Evolutionary conservation across 2,329 filamentous ascomycete species (phyloP), one percentile per base, ranked within the genome.

Genomic region (Claviceps humidiphila): DNA sequence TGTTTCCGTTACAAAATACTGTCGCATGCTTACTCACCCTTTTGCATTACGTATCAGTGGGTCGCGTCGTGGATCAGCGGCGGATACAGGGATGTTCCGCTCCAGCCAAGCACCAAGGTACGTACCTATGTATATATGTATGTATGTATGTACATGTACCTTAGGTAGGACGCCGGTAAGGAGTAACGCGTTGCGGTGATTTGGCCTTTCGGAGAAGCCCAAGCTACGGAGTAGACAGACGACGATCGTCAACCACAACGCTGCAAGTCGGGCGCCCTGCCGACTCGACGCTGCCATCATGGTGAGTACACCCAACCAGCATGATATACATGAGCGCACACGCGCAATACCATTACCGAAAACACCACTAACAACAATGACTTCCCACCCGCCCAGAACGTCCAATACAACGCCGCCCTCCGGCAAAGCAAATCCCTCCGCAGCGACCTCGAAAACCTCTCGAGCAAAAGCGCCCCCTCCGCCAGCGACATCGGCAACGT

Each of bases 341-440:
- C 8, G 26, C 26, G 26, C 26, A 30, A 9, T 7, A 30, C 40
- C n/a, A 20, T 42, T 4, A 13, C 9, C 8, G 17, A 42, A 42
- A 30, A 45, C 16, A 34, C 11, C 20, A 8, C 30, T 30, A 0
- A 44, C 22, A 26, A 37, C 17, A 37, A 34, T 17, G 17, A 34
- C 40, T 42, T 9, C 34, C 6, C n/a, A 46, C 20, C 11, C 38
- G 11, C 14, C 5, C 56, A 89, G 87, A 91, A 90, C 63, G 84
- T 86, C 45, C 76, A 89, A 49, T 94, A 91, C 74, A 94, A 94
- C 66, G 85, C 86, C 53, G 87, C 87, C 51, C 74, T 93, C 51
- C 88, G 89, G 71, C 88, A 94, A 71, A 89, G 84, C 59, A 87
- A 86, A 60, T 80, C 85, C 45, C 81, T 94, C 59, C 84, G 85